phyloP scores from a whole-genome alignment of 208 protist genomes.

The Leishmania arabica region DNA sequence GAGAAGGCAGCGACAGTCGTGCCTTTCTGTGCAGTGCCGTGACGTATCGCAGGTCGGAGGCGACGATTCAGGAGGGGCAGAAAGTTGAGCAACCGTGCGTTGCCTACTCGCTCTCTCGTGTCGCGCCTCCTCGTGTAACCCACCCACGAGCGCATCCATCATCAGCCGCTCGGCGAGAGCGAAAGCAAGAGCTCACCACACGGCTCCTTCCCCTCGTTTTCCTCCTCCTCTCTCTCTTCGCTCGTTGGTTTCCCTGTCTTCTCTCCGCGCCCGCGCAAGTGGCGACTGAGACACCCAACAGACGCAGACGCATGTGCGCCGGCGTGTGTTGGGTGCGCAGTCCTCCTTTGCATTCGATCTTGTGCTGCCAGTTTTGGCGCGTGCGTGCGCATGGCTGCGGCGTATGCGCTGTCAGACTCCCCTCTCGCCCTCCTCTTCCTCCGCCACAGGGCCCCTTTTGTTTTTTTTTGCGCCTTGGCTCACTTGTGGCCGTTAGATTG shows the following conservation, averaged over 20 bases:
- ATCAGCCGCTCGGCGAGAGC: neutral
- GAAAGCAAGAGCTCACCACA: neutral
- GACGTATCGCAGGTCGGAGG: neutral
- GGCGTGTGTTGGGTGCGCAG: neutral
- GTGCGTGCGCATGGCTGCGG: neutral
- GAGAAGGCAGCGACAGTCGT: neutral
- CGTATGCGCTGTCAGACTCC: neutral
- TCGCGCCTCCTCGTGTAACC: neutral
- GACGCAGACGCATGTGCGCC: neutral
- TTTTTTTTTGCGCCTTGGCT: neutral
- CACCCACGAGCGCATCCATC: neutral
- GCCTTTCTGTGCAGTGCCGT: neutral
- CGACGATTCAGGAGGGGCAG: neutral
- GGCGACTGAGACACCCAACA: neutral
- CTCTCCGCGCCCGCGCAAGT: neutral
- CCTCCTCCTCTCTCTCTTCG: neutral
- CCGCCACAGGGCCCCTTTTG: neutral
- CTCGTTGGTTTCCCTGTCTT: neutral
- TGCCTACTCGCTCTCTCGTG: slow-evolving; percentile 1
- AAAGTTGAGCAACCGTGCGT: neutral
- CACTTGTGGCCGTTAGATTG: neutral
- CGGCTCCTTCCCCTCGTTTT: neutral
- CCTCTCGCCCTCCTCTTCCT: neutral
- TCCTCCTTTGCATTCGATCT: neutral
- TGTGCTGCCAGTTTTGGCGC: neutral